Base-by-base conservation (phyloP, 768 basidiomycete species). In the Collybia sordida region DNA sequence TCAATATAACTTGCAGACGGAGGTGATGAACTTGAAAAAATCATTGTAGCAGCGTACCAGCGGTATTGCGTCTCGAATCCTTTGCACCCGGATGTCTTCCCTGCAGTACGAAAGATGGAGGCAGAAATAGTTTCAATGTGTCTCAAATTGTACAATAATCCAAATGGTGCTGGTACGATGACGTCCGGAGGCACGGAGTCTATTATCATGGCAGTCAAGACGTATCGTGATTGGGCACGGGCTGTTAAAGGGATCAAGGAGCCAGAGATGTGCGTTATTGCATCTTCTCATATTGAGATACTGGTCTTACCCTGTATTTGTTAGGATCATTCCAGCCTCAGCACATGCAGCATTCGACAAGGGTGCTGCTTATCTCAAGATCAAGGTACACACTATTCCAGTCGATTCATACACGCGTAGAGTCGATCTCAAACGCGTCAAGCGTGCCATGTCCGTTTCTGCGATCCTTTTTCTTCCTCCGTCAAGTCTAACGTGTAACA, bases 301-400 rank as follows among this genome's bases (percentile, higher is more conserved):
- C 31, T 11, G 4, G 17, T 9, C 2, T 3, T 42, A 47, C 6
- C 18, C 23, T 28, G 8, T 36, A 42, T 3, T 49, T 35, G 28
- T 19, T 27, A 96, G 94, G 74, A 75, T 98, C 52, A 70, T 98
- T 6, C 89, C 94, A 0, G 74, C 79, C 0, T 87, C 90, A 0
- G 93, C 89, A 0, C 96, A 98, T 61, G 93, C 93, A 2, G 96
- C 96, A 0, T 99, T 99, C 64, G 87, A 93, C 72, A 99, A 99
- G 65, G 94, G 88, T 3, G 86, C 83, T 1, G 80, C 84, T 7
- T 98, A 96, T 65, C 81, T 98, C 62, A 81, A 83, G 12, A 82
- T 99, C 73, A 98, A 97, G 73, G 75, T 95, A 4, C 93, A 93
- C 59, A 78, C 81, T 24, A 81, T 99, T 40, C 91, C 94, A 0